phyloP scores from a whole-genome alignment of 768 basidiomycete genomes.

The Suillus alpinus region DNA sequence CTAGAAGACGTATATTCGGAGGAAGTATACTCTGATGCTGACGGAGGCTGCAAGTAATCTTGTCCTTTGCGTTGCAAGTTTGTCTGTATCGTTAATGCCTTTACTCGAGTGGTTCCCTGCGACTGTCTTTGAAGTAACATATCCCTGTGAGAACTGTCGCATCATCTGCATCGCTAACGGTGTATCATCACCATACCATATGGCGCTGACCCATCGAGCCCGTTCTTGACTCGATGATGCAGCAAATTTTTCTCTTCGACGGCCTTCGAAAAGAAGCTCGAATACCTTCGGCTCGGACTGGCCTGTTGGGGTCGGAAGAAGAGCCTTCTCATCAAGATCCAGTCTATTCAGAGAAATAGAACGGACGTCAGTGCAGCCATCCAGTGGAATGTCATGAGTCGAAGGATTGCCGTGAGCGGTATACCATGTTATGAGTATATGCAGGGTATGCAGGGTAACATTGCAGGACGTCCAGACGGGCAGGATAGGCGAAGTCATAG shows the following conservation, averaged over 20 bases:
- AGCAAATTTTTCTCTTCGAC: conserved; percentile 57
- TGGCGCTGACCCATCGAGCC: conserved; percentile 70
- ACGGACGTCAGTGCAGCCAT: conserved; percentile 59
- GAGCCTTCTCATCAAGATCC: conserved; percentile 39
- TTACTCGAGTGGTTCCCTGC: not conserved
- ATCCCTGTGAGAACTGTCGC: conserved; percentile 45
- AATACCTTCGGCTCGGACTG: conserved; percentile 52
- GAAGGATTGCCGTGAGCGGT: conserved; percentile 39
- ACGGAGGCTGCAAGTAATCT: conserved; percentile 8
- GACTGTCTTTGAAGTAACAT: conserved; percentile 36
- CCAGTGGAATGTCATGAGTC: conserved; percentile 46
- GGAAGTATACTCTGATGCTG: conserved; percentile 15
- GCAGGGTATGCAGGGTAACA: conserved; percentile 33
- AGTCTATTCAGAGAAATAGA: conserved; percentile 49
- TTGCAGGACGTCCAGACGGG: conserved; percentile 52
- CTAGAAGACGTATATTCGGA: conserved; percentile 29
- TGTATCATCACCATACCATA: conserved; percentile 49
- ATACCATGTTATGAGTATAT: conserved; percentile 48
- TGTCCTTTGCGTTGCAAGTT: conserved; percentile 8
- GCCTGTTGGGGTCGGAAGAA: conserved; percentile 37
- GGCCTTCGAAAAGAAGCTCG: conserved; percentile 59
- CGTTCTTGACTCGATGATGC: conserved; percentile 58
- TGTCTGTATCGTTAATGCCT: conserved; percentile 16
- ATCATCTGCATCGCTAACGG: not conserved
- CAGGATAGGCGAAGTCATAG: conserved; percentile 21